These are phyloP conservation scores for Warburgia ugandensis DNA, from an alignment of 164 flowering plant species.

Conservation along the genomic window DNA sequence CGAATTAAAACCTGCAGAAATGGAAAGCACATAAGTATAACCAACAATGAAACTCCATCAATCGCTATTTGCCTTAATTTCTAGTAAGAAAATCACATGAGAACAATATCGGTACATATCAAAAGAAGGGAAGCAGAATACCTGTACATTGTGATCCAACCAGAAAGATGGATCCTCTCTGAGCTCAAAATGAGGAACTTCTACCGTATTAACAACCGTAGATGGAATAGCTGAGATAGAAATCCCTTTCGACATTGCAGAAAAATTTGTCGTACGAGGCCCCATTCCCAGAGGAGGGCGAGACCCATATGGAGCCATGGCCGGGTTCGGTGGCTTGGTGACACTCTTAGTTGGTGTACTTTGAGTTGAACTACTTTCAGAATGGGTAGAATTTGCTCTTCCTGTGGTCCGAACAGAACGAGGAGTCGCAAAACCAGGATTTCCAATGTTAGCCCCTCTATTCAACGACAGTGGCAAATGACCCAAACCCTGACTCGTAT, in stretches of 20 bases:
- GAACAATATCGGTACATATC: no score
- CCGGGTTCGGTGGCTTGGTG: slow-evolving; percentile 64
- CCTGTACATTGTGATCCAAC: slow-evolving; percentile 99
- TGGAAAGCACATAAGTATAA: neutral
- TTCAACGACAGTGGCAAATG: slow-evolving; percentile 16
- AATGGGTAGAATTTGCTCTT: slow-evolving; percentile 31
- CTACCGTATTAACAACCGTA: slow-evolving; percentile 59
- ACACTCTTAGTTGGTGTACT: slow-evolving; percentile 89
- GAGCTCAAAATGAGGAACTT: slow-evolving; percentile 91
- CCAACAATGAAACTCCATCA: neutral
- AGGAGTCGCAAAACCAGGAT: slow-evolving; percentile 48
- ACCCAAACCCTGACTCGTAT: slow-evolving; percentile 4
- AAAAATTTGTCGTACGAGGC: slow-evolving; percentile 33
- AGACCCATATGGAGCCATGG: slow-evolving; percentile 19
- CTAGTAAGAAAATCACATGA: neutral
- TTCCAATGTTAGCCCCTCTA: slow-evolving; percentile 19
- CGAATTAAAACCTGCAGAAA: slow-evolving; percentile 74
- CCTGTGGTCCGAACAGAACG: slow-evolving; percentile 34
- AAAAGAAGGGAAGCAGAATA: slow-evolving; percentile 9
- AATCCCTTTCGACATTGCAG: slow-evolving; percentile 58
- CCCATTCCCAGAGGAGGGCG: slow-evolving; percentile 28
- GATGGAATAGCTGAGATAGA: slow-evolving; percentile 32
- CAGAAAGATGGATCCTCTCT: slow-evolving; percentile 93
- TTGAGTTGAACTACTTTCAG: slow-evolving; percentile 66
- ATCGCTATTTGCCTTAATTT: neutral